Evolutionary conservation across 441 rosid species (phyloP), one percentile per base, ranked within the genome.

Genomic region (Gossypium gossypioides): DNA sequence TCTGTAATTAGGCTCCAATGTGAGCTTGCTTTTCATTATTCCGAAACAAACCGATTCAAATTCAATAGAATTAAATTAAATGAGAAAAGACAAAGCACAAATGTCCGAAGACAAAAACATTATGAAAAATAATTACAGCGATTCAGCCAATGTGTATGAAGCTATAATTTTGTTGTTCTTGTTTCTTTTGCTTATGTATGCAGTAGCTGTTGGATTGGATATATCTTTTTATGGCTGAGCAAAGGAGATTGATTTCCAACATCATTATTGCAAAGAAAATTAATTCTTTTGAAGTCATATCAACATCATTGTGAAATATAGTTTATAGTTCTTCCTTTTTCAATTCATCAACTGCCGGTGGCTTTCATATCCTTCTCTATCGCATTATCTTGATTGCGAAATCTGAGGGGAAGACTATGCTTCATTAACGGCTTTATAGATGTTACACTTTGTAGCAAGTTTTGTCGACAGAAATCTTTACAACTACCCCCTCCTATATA

Each of bases 1-100:
- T 19, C 19, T 15, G 18, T 59, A 2, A 13, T 18, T n/a, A 59
- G 16, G 64, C 63, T 54, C 58, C 25, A 54, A 6, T 54, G 25
- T 51, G 69, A 60, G 24, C 69, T 4, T 69, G 70, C 62, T 60
- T 50, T 24, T 22, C 42, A 19, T 68, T 32, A 29, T 68, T 75
- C 3, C 40, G 0, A 18, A 63, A 37, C 2, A 5, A 18, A 13
- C 9, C 68, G 7, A 42, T 44, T 21, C 10, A 29, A 44, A 57
- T 24, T 22, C 32, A 6, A 22, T 21, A 2, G 2, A 6, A 7
- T 5, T 64, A 42, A 42, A 32, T 7, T 29, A 29, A 0, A 19
- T 42, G 21, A 65, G 19, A 65, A 44, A 22, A 48, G 40, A 66
- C 57, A 66, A n/a, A 9, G 24, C 70, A 65, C 10, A 65, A 22